A percentile compares a stretch with the other conserved stretches of the same genome.
Evolutionary conservation across 306 rosid species (phyloP).

Genomic region (Hippophae rhamnoides): DNA sequence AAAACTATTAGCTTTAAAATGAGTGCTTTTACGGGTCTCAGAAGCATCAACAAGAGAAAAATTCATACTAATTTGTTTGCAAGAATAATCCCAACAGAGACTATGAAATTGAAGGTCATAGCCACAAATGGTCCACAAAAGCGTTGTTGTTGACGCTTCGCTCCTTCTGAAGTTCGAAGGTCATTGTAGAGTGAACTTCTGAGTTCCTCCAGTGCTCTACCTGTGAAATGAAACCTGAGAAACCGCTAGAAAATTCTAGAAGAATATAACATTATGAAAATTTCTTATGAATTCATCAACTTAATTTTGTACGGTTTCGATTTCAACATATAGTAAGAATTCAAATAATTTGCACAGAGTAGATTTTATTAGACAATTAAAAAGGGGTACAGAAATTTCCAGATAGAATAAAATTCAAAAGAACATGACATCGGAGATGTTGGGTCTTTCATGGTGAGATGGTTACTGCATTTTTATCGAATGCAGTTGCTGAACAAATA

Average conservation of each 20-base stretch:
- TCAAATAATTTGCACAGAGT: no score
- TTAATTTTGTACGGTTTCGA: no score
- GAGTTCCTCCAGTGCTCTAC: constrained; percentile 76
- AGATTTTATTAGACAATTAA: no score
- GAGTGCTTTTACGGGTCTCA: background rate
- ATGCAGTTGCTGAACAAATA: no score
- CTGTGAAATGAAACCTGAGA: constrained; percentile 31
- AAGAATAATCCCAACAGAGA: constrained; percentile 65
- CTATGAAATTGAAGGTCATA: constrained; percentile 68
- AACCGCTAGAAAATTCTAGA: background rate
- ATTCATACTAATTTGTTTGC: constrained; percentile 59
- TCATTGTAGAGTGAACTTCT: constrained; percentile 77
- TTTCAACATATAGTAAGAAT: no score
- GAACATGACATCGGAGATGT: no score
- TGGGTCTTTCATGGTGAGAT: no score
- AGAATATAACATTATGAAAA: background rate
- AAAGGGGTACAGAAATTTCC: no score
- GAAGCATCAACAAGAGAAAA: constrained; percentile 6
- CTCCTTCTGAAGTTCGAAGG: constrained; percentile 79
- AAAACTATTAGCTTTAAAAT: background rate
- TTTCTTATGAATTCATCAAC: background rate
- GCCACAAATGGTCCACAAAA: constrained; percentile 75
- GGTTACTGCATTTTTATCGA: no score
- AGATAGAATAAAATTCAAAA: no score
- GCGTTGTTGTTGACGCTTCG: constrained; percentile 85